Evolutionary conservation across 768 basidiomycete genomes (phyloP).

Genomic region (Leccinum imitatum): DNA sequence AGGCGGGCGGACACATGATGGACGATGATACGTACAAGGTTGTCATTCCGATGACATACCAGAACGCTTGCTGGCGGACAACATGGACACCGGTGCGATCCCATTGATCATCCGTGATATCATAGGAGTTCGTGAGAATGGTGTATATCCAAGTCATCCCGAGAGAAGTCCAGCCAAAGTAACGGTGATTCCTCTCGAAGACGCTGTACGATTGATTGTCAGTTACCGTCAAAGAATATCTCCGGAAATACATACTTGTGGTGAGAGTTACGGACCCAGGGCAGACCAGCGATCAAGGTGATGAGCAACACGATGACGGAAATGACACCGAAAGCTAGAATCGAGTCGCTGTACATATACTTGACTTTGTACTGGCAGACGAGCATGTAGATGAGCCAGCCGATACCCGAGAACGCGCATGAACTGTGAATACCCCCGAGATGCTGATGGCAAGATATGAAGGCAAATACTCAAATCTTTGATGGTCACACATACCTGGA

Average conservation of each 20-base stretch:
- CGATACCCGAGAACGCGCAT: slow-evolving; percentile 67
- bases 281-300: slow-evolving; percentile 65
- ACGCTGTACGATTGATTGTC: slow-evolving; percentile 42
- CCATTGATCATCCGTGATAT: slow-evolving; percentile 56
- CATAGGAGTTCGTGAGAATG: slow-evolving; percentile 63
- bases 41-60: slow-evolving; percentile 75
- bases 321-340: slow-evolving; percentile 61
- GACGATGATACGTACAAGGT: slow-evolving; percentile 50
- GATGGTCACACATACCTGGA: slow-evolving; percentile 45
- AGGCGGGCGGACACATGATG: neutral
- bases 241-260: slow-evolving; percentile 58
- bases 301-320: slow-evolving; percentile 57
- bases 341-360: slow-evolving; percentile 49
- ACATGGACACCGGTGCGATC: slow-evolving; percentile 52
- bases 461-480: neutral
- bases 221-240: neutral
- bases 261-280: slow-evolving; percentile 77
- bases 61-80: slow-evolving; percentile 71
- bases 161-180: slow-evolving; percentile 72
- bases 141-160: slow-evolving; percentile 63
- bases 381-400: slow-evolving; percentile 68
- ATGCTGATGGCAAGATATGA: slow-evolving; percentile 44
- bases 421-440: slow-evolving; percentile 80
- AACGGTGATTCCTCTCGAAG: slow-evolving; percentile 79
- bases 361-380: slow-evolving; percentile 53